A percentile compares a stretch with the other conserved stretches of the same genome.
Conservation (phyloP, 225 moss, liverwort and hornwort genomes). For the Bryoerythrophyllum caledonicum region DNA sequence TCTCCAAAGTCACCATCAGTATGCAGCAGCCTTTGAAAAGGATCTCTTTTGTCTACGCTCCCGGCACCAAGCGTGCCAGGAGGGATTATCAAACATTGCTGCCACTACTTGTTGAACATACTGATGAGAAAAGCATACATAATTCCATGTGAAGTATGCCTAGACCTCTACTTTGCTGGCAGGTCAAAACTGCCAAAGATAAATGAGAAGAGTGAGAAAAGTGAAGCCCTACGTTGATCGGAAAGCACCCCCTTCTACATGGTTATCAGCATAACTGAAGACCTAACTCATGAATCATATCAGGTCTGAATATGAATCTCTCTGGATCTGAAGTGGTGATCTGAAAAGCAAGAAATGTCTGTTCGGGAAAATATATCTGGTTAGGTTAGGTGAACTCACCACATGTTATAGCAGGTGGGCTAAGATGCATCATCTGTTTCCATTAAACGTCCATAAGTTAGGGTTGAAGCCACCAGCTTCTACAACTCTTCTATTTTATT, state of each 20-base stretch:
- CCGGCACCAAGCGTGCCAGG: background rate
- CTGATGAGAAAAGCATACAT: background rate
- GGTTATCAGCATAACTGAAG: conserved; percentile 16
- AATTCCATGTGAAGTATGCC: background rate
- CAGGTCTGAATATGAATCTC: conserved; percentile 12
- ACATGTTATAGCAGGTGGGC: background rate
- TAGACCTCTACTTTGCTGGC: background rate
- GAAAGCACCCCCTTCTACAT: conserved; percentile 2
- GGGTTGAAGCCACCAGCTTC: background rate
- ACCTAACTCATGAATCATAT: conserved; percentile 16
- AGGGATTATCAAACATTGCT: conserved; percentile 11
- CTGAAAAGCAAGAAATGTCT: conserved; percentile 31
- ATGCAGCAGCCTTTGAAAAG: background rate
- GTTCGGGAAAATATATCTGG: conserved; percentile 11
- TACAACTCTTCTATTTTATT: background rate
- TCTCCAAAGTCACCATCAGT: conserved; percentile 27
- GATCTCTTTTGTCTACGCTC: background rate
- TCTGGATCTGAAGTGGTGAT: conserved; percentile 40
- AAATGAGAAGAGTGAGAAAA: background rate
- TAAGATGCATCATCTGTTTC: conserved; percentile 8
- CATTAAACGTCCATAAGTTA: background rate
- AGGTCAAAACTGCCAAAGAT: background rate
- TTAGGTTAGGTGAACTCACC: conserved; percentile 19
- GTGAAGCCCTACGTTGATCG: conserved; percentile 1
- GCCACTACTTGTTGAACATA: conserved; percentile 9